phyloP scores from a whole-genome alignment of 1,284 basidiomycete genomes.

The Rhodotorula sp. region DNA sequence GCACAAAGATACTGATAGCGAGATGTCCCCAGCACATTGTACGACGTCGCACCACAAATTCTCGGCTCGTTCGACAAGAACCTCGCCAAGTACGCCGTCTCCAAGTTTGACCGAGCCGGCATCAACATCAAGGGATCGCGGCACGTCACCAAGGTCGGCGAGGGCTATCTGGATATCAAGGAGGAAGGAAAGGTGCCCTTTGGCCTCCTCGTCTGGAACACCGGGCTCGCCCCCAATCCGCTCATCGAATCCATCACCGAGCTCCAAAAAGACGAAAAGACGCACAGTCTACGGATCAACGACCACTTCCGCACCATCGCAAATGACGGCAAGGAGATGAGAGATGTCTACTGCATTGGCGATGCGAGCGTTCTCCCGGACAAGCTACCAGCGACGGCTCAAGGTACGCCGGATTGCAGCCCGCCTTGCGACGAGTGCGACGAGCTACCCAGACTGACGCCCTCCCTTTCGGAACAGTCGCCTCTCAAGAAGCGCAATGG shows the following conservation, averaged over 20 bases:
- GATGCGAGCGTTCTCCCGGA: constrained; percentile 65
- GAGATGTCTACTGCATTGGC: constrained; percentile 56
- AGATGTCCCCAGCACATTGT: constrained; percentile 17
- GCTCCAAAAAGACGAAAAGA: constrained; percentile 63
- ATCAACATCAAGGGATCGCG: constrained; percentile 31
- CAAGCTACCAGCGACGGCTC: constrained; percentile 48
- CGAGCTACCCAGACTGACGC: too few relatives aligned
- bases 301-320: constrained; percentile 58
- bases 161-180: constrained; percentile 35
- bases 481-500: constrained; percentile 46
- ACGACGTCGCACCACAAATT: constrained; percentile 45
- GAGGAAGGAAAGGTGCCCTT: constrained; percentile 59
- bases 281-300: constrained; percentile 60
- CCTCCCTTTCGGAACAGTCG: constrained; percentile 36
- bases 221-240: constrained; percentile 67
- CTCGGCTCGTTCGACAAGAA: constrained; percentile 45
- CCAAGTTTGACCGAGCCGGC: constrained; percentile 42
- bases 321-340: constrained; percentile 27
- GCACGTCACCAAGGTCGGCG: constrained; percentile 37
- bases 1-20: neutral
- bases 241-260: constrained; percentile 63
- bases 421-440: neutral
- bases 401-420: constrained; percentile 29
- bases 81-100: constrained; percentile 44
- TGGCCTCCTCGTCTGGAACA: constrained; percentile 78